Conservation (phyloP, 768 basidiomycete species). For the Boletellus emodensis region DNA sequence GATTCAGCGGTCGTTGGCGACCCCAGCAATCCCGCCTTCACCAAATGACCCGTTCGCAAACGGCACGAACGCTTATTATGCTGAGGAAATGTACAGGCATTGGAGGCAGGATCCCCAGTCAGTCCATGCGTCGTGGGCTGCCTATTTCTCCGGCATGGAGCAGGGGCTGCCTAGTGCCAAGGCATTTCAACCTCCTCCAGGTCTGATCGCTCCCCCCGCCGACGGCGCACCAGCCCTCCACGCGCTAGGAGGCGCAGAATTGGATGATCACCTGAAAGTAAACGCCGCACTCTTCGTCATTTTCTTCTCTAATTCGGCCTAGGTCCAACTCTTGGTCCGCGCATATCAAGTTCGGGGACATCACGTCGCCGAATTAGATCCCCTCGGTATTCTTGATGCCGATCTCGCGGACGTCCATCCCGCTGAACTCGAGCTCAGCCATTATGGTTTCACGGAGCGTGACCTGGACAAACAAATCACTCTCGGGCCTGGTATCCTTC, state of each 20-base stretch:
- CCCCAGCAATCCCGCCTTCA: constrained; percentile 53
- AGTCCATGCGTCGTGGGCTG: constrained; percentile 92
- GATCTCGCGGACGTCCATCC: constrained; percentile 78
- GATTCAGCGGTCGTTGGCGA: constrained; percentile 41
- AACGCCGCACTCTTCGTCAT: constrained; percentile 8
- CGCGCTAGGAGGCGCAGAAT: constrained; percentile 63
- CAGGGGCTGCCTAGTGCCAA: constrained; percentile 74
- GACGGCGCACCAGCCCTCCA: constrained; percentile 80
- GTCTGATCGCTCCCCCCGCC: constrained; percentile 61
- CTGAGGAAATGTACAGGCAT: constrained; percentile 93
- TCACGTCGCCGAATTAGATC: constrained; percentile 93
- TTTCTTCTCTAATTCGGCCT: constrained; percentile 4
- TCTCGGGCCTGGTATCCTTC: constrained; percentile 93
- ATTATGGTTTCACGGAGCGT: constrained; percentile 91
- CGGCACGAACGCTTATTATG: constrained; percentile 93
- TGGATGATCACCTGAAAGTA: constrained; percentile 95
- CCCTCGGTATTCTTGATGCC: constrained; percentile 86
- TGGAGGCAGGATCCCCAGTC: constrained; percentile 88
- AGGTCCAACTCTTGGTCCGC: constrained; percentile 97
- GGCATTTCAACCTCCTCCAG: constrained; percentile 84
- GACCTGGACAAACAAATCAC: constrained; percentile 94
- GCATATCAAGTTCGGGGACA: constrained; percentile 99
- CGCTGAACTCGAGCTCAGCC: constrained; percentile 88
- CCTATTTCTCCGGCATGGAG: constrained; percentile 92
- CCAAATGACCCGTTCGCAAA: constrained; percentile 87